Base-by-base conservation (phyloP, 2,329 filamentous ascomycete genomes). In the Sclerotinia subarctica region DNA sequence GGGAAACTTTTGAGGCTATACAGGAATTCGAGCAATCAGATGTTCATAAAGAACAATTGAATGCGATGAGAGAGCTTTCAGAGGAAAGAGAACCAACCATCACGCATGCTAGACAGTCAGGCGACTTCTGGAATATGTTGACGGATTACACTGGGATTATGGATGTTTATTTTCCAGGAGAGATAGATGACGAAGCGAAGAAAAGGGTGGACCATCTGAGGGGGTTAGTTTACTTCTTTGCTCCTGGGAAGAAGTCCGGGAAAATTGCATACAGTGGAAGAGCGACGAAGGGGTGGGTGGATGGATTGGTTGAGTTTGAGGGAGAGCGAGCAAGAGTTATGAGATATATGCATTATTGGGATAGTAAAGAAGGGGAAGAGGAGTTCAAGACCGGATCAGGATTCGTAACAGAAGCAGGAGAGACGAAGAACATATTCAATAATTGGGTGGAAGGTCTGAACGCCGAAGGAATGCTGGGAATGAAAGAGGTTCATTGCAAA, bases 181-280 rank as follows among this genome's bases (percentile, higher is more conserved):
- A 44, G 15, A 26, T 58, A 13, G 56, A 58, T 1, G 56, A 29
- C 0, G 24, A 29, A 2, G 24, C 17, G 26, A 21, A 44, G 56
- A 29, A 26, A 2, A 44, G 56, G 8, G 8, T 44, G 1, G 6
- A 58, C 3, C 8, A 29, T 19, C 10, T 58, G 24, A 44, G 15
- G 26, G 56, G 56, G 1, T 13, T 58, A 8, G 42, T 44, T 13
- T 58, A 44, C 17, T 44, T 44, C 38, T 29, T 58, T 11, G 56
- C 56, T 24, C 56, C 38, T 44, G 56, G 35, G 24, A 58, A 44
- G 35, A 29, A 19, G 15, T 58, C 56, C 1, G 38, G 38, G 26
- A 58, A 44, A 44, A 58, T 38, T 44, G 38, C 56, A 58, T 58
- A 58, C n/a, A 58, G 19, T 19, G 38, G 56, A 29, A 58, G 42